Conservation (phyloP, 1,284 basidiomycete genomes). For the Amylostereum chailletii region DNA sequence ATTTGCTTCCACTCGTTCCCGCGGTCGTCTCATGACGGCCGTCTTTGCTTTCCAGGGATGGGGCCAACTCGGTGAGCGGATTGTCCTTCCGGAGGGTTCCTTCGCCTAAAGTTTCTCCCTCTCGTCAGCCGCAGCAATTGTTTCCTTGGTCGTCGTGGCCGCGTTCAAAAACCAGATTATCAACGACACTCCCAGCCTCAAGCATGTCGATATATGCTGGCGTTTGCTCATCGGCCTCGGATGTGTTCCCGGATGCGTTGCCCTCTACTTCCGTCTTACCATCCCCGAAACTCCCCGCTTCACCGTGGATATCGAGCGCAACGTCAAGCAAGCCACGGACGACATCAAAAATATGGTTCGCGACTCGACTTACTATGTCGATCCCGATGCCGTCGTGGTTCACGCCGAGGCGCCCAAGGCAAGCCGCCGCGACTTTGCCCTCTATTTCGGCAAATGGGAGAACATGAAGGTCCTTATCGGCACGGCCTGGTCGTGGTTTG, state of each 20-base stretch:
- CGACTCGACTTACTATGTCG: conserved; percentile 39
- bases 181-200: conserved; percentile 32
- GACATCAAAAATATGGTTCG: conserved; percentile 62
- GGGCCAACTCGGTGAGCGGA: conserved; percentile 51
- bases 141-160: conserved; percentile 57
- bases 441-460: conserved; percentile 51
- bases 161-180: conserved; percentile 64
- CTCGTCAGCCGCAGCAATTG: conserved; percentile 49
- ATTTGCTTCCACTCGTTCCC: conserved; percentile 66
- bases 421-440: conserved; percentile 49
- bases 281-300: conserved; percentile 79
- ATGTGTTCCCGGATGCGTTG: conserved; percentile 56
- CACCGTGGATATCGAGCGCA: conserved; percentile 86
- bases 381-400: conserved; percentile 48
- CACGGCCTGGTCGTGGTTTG: conserved; percentile 66
- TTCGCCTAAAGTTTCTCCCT: conserved; percentile 12
- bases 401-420: conserved; percentile 57
- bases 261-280: conserved; percentile 72
- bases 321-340: conserved; percentile 61
- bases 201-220: conserved; percentile 55
- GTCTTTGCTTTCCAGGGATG: conserved; percentile 66
- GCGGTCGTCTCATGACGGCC: conserved; percentile 67
- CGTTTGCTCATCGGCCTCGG: conserved; percentile 66
- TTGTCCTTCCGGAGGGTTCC: conserved; percentile 8
- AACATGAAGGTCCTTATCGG: conserved; percentile 61